Conservation (phyloP, 306 rosid genomes). For the Rosa multiflora region DNA sequence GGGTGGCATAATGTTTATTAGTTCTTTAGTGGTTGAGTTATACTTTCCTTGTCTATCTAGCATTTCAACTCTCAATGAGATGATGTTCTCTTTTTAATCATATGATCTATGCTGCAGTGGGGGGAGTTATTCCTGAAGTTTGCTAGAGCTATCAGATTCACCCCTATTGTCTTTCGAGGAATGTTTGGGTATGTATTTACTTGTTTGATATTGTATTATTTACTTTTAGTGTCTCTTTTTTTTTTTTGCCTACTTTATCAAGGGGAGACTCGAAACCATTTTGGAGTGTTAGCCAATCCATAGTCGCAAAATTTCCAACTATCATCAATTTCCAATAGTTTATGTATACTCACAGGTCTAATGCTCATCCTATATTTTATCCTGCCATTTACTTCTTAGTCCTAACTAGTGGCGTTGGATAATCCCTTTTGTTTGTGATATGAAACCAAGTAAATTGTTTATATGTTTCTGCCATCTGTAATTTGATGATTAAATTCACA, state of each 20-base stretch:
- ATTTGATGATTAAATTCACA: too few relatives aligned
- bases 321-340: too few relatives aligned
- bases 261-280: neutral
- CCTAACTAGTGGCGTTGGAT: too few relatives aligned
- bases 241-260: neutral
- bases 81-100: neutral
- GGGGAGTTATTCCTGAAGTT: slow-evolving; percentile 62
- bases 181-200: slow-evolving; percentile 68
- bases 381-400: too few relatives aligned
- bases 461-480: too few relatives aligned
- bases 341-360: too few relatives aligned
- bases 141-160: slow-evolving; percentile 73
- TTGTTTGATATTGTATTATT: neutral
- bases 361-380: too few relatives aligned
- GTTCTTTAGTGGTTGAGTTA: neutral
- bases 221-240: neutral
- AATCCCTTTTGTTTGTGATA: too few relatives aligned
- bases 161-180: slow-evolving; percentile 86
- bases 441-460: too few relatives aligned
- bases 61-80: neutral
- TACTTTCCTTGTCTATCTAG: slow-evolving; percentile 3
- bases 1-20: neutral
- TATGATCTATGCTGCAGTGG: slow-evolving; percentile 42
- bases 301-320: too few relatives aligned
- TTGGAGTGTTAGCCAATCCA: neutral